Evolutionary conservation across 148 eudicot genomes (phyloP), one percentile per base, ranked within the genome.

Genomic region (Rheum nobile): DNA sequence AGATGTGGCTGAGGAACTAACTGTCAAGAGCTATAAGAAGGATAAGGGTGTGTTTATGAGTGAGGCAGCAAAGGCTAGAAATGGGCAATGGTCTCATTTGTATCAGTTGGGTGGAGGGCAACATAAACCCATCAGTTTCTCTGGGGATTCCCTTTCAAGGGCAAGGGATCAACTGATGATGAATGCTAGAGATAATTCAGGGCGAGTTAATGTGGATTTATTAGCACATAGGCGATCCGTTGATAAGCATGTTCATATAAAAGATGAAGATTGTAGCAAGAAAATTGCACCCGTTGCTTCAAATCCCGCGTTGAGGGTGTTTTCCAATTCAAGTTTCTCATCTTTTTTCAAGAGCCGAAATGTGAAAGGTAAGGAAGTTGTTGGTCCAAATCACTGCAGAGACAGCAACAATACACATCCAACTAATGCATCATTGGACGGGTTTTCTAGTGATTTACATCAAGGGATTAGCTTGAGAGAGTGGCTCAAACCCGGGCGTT

Each of bases 381-480:
- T 32, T 43, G 47, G 42, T n/a, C 75, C 57, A 44, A 77, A 77
- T 63, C 16, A 8, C 12, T 11, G 46, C 41, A 31, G 39, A 54
- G 67, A 29, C 34, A 72, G n/a, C n/a, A n/a, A 46, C 34, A 65
- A 26, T 17, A 43, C 8, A 29, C 76, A 48, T 52, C 34, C 69
- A 13, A 24, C 12, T 32, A 68, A 43, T 28, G 54, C 35, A 16
- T 37, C 21, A 17, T 24, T 46, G 14, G 48, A 7, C 4, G 22
- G 10, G 10, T 34, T 65, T 21, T 7, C 11, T 38, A 16, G 14
- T 34, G 70, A 65, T 65, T 65, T 65, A 65, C 7, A 41, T 74
- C 74, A 50, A 43, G 88, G 76, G 37, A 61, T 82, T 75, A 80
- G 74, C 72, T 76, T 88, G 81, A 85, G 89, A 78, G 86, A 88